Conservation (phyloP, 2,329 filamentous ascomycete genomes). For the Coniochaeta sp. region DNA sequence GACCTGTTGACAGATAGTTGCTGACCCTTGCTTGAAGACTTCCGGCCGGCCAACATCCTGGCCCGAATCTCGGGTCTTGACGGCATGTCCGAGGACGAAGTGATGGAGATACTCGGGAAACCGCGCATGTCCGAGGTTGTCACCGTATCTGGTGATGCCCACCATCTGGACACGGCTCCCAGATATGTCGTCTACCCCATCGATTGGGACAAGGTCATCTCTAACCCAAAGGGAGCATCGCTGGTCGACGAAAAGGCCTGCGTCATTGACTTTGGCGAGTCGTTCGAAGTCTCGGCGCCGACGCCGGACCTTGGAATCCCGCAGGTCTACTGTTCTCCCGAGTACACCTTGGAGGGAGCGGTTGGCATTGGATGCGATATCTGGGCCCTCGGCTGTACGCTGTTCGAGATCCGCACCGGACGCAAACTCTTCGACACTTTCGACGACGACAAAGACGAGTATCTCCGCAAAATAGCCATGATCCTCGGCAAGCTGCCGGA, state of each 20-base stretch:
- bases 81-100: conserved; percentile 5
- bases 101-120: conserved; percentile 6
- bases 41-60: conserved; percentile 9
- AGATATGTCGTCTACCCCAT: conserved; percentile 4
- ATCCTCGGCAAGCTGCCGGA: conserved; percentile 5
- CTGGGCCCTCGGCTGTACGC: conserved; percentile 9
- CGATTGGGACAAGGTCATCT: background rate
- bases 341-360: conserved; percentile 6
- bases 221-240: background rate
- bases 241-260: conserved; percentile 3
- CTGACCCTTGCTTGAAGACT: conserved; percentile 2
- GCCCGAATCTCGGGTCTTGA: conserved; percentile 5
- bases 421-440: conserved; percentile 8
- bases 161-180: background rate
- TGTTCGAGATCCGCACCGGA: conserved; percentile 9
- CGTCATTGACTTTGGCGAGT: conserved; percentile 8
- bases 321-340: conserved; percentile 6
- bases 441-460: conserved; percentile 5
- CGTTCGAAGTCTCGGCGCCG: conserved; percentile 3
- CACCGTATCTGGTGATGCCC: conserved; percentile 2
- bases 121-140: conserved; percentile 4
- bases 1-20: background rate
- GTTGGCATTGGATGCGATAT: conserved; percentile 8
- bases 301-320: conserved; percentile 6
- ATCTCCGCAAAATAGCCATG: conserved; percentile 3